Evolutionary conservation across 495 filamentous ascomycete species (phyloP), one percentile per base, ranked within the genome.

Genomic region (Apiosordaria backusii): DNA sequence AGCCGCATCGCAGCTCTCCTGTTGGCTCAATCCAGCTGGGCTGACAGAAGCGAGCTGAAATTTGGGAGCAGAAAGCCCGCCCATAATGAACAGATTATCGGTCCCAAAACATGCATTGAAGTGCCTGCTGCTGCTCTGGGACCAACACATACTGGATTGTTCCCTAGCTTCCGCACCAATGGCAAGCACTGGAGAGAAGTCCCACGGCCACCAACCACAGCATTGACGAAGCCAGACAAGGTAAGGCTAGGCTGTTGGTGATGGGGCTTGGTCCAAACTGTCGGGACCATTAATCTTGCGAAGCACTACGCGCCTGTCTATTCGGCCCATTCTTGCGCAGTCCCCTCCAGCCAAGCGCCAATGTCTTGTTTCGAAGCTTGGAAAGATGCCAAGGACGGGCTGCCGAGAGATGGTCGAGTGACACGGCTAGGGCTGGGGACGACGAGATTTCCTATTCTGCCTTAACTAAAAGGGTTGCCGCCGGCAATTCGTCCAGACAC

Each of bases 291-390:
- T 2, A 13, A 1, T 29, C 27, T 29, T 29, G 27, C n/a, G 52
- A 29, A 23, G 35, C 26, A 45, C 21, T 50, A 5, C 23, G 61
- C 62, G 10, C 4, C 21, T 13, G 19, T 50, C 25, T 5, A 2
- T 15, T 19, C 45, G 22, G 35, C 18, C 18, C 45, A 62, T 66
- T 66, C n/a, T 66, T 66, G 65, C 65, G 65, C 65, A 52, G 52
- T 23, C 50, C 50, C 45, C 65, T 29, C 19, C 45, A 23, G n/a
- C 45, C 35, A 26, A 18, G 24, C 57, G n/a, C 45, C 35, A 26
- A 18, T 7, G 45, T 52, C 24, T 21, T 9, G 19, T 26, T 10
- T 13, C 23, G 60, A 35, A 61, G 45, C 21, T 40, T 55, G n/a
- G 19, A 10, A 52, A 50, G 16, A 50, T 3, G 21, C 40, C 22